Conservation (phyloP, 2,329 filamentous ascomycete species). For the Neonectria punicea region DNA sequence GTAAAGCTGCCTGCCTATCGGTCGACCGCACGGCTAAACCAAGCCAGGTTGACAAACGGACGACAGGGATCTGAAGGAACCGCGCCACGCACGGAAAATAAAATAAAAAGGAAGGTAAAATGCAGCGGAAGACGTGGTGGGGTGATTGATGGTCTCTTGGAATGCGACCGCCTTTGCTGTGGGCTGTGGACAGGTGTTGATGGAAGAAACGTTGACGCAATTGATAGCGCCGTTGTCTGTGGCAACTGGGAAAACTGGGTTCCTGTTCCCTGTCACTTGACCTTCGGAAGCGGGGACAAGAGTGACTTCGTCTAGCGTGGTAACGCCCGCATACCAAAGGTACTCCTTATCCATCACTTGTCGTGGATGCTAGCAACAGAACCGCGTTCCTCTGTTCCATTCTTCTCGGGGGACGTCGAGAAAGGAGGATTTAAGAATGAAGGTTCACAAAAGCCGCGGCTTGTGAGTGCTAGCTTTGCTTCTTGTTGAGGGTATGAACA, state of each 20-base stretch:
- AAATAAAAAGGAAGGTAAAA: conserved; percentile 18
- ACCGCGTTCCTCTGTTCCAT: too few relatives aligned
- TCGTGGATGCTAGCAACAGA: too few relatives aligned
- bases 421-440: too few relatives aligned
- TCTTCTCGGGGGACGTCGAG: too few relatives aligned
- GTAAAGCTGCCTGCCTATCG: conserved; percentile 6
- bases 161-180: conserved; percentile 18
- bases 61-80: background rate
- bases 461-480: too few relatives aligned
- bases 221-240: conserved; percentile 52
- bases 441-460: too few relatives aligned
- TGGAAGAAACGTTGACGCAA: conserved; percentile 48
- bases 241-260: conserved; percentile 47
- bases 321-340: too few relatives aligned
- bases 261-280: conserved; percentile 39
- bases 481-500: too few relatives aligned
- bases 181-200: conserved; percentile 39
- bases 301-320: too few relatives aligned
- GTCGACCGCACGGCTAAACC: background rate
- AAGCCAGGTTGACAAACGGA: background rate
- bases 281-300: background rate
- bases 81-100: conserved; percentile 7
- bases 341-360: too few relatives aligned
- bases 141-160: conserved; percentile 38
- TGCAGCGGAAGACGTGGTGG: conserved; percentile 28